Conservation (phyloP, 768 basidiomycete species). For the Lentinula aciculospora region DNA sequence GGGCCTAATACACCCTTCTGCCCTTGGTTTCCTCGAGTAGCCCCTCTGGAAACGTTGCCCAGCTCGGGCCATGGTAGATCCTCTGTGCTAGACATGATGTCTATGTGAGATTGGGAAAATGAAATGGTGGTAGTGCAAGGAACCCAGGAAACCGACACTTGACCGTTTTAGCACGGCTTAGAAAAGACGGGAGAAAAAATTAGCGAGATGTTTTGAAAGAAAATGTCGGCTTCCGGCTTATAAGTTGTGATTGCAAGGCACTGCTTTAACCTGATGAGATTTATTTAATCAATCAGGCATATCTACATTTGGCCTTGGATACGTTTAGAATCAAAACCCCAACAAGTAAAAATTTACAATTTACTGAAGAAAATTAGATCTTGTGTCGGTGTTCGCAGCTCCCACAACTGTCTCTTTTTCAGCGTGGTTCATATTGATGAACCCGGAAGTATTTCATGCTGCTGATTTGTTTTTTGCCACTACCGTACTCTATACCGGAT, state of each 20-base stretch:
- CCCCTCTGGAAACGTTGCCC: constrained; percentile 79
- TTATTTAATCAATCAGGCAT: constrained; percentile 6
- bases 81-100: constrained; percentile 51
- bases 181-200: constrained; percentile 12
- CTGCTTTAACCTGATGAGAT: constrained; percentile 1
- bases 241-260: constrained; percentile 1
- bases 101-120: constrained; percentile 23
- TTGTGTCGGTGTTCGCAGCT: constrained; percentile 1
- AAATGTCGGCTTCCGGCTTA: constrained; percentile 3
- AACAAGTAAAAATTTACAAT: background rate
- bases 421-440: background rate
- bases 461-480: background rate
- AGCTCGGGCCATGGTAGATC: constrained; percentile 85
- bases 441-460: constrained; percentile 3
- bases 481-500: background rate
- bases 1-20: constrained; percentile 75
- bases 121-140: constrained; percentile 13
- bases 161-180: constrained; percentile 3
- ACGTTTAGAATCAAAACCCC: background rate
- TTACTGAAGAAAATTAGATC: background rate
- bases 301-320: constrained; percentile 5
- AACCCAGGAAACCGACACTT: constrained; percentile 8
- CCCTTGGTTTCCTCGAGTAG: constrained; percentile 81
- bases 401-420: constrained; percentile 6
- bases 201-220: constrained; percentile 8